Evolutionary conservation across 176 grass and related monocot species (phyloP).

Genomic region (Pharus latifolius): DNA sequence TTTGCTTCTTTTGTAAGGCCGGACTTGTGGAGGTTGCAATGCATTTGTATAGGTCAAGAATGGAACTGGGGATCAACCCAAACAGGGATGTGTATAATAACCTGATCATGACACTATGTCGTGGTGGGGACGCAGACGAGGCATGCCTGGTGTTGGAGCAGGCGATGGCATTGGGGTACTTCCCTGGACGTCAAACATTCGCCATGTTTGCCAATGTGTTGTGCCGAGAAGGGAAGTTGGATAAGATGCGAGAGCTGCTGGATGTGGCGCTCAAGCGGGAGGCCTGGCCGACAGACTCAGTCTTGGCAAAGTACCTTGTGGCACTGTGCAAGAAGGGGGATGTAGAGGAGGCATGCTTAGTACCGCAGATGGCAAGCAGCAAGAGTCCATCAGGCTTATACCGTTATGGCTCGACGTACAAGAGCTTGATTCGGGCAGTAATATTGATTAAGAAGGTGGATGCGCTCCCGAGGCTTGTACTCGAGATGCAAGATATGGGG

Average conservation of each 20-base stretch:
- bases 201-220: slow-evolving; percentile 59
- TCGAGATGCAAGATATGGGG: slow-evolving; percentile 92
- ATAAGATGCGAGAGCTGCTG: slow-evolving; percentile 62
- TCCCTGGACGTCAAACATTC: slow-evolving; percentile 68
- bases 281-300: slow-evolving; percentile 27
- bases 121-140: slow-evolving; percentile 36
- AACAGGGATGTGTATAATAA: slow-evolving; percentile 49
- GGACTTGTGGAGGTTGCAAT: slow-evolving; percentile 82
- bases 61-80: slow-evolving; percentile 76
- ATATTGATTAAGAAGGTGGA: slow-evolving; percentile 53
- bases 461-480: slow-evolving; percentile 57
- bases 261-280: slow-evolving; percentile 61
- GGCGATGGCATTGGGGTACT: slow-evolving; percentile 50
- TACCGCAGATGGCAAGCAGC: slow-evolving; percentile 45
- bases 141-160: slow-evolving; percentile 64
- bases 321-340: slow-evolving; percentile 75
- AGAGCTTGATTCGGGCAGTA: slow-evolving; percentile 69
- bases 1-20: slow-evolving; percentile 97
- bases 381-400: slow-evolving; percentile 30
- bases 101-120: slow-evolving; percentile 64
- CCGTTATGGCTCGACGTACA: slow-evolving; percentile 65
- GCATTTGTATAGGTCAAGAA: slow-evolving; percentile 57
- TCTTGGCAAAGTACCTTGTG: slow-evolving; percentile 62
- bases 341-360: slow-evolving; percentile 39
- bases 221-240: slow-evolving; percentile 64